These are phyloP conservation scores for Myotisia sp. DNA, from an alignment of 2,329 filamentous ascomycete species.

Conservation along the genomic window DNA sequence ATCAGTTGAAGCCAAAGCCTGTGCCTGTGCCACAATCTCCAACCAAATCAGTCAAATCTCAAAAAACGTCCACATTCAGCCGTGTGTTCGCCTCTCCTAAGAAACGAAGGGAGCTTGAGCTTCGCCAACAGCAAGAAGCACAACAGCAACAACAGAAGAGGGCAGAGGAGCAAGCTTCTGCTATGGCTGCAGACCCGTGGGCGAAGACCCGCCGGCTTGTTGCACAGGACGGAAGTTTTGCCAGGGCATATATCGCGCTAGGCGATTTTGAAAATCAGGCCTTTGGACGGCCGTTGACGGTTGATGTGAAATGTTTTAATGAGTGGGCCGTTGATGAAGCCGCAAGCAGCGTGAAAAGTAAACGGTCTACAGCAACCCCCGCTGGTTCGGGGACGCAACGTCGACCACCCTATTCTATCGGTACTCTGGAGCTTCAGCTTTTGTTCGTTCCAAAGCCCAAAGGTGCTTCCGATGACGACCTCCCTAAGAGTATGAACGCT, in stretches of 20 bases:
- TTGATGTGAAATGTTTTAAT: constrained; percentile 91
- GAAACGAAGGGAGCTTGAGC: constrained; percentile 89
- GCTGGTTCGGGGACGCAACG: constrained; percentile 46
- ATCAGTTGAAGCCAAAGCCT: constrained; percentile 53
- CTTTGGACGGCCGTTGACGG: constrained; percentile 74
- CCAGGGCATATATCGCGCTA: constrained; percentile 79
- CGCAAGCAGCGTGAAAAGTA: constrained; percentile 84
- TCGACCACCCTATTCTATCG: constrained; percentile 86
- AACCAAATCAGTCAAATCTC: constrained; percentile 47
- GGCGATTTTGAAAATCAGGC: constrained; percentile 82
- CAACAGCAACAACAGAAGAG: constrained; percentile 51
- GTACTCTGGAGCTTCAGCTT: constrained; percentile 84
- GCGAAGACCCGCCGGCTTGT: constrained; percentile 77
- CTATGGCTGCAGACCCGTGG: constrained; percentile 49
- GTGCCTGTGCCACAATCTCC: constrained; percentile 37
- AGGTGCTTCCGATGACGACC: constrained; percentile 75
- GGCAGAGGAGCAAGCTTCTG: constrained; percentile 45
- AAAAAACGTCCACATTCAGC: constrained; percentile 79
- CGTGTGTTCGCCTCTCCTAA: constrained; percentile 87
- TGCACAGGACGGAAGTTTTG: constrained; percentile 85
- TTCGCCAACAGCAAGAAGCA: constrained; percentile 68
- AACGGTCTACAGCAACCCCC: constrained; percentile 53
- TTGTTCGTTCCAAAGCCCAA: constrained; percentile 89
- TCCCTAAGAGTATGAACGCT: constrained; percentile 98
- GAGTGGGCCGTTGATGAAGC: constrained; percentile 90